A percentile compares a stretch with the other conserved stretches of the same genome.
phyloP scores from a whole-genome alignment of 108 stramenopile species.

The Stephanodiscus minutulus region DNA sequence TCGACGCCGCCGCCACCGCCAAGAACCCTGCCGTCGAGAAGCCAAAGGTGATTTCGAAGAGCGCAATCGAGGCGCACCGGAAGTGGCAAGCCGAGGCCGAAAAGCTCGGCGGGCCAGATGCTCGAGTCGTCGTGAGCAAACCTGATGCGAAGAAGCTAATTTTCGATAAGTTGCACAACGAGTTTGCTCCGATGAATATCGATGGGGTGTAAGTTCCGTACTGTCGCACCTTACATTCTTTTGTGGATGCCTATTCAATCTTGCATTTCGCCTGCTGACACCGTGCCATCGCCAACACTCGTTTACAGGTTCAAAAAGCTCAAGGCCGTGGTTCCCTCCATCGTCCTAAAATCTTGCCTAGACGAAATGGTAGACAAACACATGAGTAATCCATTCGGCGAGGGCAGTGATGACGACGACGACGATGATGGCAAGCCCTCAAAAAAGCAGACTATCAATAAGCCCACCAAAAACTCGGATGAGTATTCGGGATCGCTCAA shows the following conservation, averaged over 20 bases:
- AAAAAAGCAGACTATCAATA: slow-evolving; percentile 36
- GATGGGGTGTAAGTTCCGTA: slow-evolving; percentile 58
- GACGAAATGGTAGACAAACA: slow-evolving; percentile 68
- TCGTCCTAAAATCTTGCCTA: slow-evolving; percentile 63
- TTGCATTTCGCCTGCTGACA: neutral
- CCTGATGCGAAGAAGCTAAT: slow-evolving; percentile 73
- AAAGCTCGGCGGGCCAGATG: slow-evolving; percentile 65
- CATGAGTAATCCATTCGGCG: slow-evolving; percentile 50
- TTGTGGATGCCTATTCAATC: neutral
- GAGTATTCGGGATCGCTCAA: slow-evolving; percentile 60
- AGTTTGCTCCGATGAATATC: slow-evolving; percentile 82
- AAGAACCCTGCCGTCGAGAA: slow-evolving; percentile 8
- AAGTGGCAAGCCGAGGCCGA: slow-evolving; percentile 79
- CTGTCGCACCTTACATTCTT: neutral
- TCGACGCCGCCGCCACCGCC: neutral
- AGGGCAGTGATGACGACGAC: slow-evolving; percentile 65
- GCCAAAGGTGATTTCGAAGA: slow-evolving; percentile 18
- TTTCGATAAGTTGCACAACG: slow-evolving; percentile 66
- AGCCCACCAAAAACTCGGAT: slow-evolving; percentile 28
- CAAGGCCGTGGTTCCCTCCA: slow-evolving; percentile 66
- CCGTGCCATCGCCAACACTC: neutral
- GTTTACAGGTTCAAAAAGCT: slow-evolving; percentile 43
- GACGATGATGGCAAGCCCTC: slow-evolving; percentile 25
- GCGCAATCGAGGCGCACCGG: slow-evolving; percentile 52
- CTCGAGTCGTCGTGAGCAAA: slow-evolving; percentile 67